A percentile compares a stretch with the other conserved stretches of the same genome.
Conservation (phyloP, 2,329 filamentous ascomycete species). For the Verticillium isaacii region DNA sequence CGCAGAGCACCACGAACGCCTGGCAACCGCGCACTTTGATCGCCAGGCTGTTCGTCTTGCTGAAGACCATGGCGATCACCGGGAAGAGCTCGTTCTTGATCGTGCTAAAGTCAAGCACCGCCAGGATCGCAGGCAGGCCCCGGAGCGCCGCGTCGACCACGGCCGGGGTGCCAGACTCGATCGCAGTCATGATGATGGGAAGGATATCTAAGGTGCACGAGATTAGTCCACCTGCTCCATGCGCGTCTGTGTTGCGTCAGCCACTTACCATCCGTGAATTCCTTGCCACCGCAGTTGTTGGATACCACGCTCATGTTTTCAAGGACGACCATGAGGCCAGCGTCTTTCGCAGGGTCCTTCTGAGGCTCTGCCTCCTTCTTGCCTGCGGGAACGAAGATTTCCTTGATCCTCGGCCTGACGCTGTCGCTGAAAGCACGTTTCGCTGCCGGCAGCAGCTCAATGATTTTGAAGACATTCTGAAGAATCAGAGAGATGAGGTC, state of each 20-base stretch:
- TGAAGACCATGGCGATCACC: slow-evolving; percentile 84
- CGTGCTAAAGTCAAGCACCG: slow-evolving; percentile 89
- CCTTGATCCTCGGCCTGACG: slow-evolving; percentile 78
- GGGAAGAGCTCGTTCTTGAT: slow-evolving; percentile 97
- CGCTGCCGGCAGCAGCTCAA: slow-evolving; percentile 71
- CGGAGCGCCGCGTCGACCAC: slow-evolving; percentile 82
- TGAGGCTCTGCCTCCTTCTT: slow-evolving; percentile 54
- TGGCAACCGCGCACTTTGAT: slow-evolving; percentile 93
- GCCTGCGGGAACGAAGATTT: slow-evolving; percentile 67
- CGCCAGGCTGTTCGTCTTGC: slow-evolving; percentile 84
- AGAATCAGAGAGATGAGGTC: slow-evolving; percentile 81
- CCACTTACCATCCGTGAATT: slow-evolving; percentile 82
- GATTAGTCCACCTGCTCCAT: background rate
- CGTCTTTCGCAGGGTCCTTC: slow-evolving; percentile 77
- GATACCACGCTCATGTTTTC: slow-evolving; percentile 75
- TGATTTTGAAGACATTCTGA: slow-evolving; percentile 88
- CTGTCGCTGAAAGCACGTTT: slow-evolving; percentile 78
- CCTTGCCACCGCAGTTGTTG: slow-evolving; percentile 79
- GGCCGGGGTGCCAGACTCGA: slow-evolving; percentile 85
- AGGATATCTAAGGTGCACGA: slow-evolving; percentile 61
- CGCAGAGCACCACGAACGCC: slow-evolving; percentile 85
- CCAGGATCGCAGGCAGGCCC: slow-evolving; percentile 73
- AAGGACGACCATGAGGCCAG: slow-evolving; percentile 84
- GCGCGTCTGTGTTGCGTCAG: background rate
- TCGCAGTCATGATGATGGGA: slow-evolving; percentile 75